Evolutionary conservation across 108 stramenopile genomes (phyloP).

Genomic region (Seminavis robusta): DNA sequence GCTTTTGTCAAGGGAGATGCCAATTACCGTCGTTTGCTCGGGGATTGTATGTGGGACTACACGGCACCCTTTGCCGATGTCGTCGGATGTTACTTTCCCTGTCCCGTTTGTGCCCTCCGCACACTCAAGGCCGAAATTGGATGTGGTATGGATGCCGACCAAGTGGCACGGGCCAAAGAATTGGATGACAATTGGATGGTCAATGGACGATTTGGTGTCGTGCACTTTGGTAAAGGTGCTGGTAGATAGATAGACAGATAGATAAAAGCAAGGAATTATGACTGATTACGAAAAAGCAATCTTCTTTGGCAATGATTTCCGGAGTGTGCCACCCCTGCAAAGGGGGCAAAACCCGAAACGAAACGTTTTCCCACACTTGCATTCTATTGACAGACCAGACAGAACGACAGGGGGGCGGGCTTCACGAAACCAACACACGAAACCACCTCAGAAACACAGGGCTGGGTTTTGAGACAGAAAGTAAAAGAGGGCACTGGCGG

Average conservation of each 20-base stretch:
- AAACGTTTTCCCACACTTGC: too few species aligned
- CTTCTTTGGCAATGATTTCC: too few species aligned
- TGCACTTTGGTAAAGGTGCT: constrained; percentile 71
- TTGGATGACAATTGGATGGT: constrained; percentile 81
- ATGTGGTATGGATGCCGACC: constrained; percentile 79
- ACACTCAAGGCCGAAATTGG: constrained; percentile 95
- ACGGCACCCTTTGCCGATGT: constrained; percentile 87
- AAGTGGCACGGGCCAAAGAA: constrained; percentile 60
- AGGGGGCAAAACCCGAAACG: too few species aligned
- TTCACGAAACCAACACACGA: too few species aligned
- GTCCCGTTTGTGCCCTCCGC: constrained; percentile 85
- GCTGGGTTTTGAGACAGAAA: too few species aligned
- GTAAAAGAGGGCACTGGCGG: too few species aligned
- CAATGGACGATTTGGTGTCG: constrained; percentile 87
- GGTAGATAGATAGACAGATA: background rate
- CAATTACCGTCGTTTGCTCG: constrained; percentile 91
- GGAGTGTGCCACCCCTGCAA: too few species aligned
- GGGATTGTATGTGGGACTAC: constrained; percentile 87
- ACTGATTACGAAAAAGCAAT: too few species aligned
- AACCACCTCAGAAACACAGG: too few species aligned
- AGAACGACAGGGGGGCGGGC: too few species aligned
- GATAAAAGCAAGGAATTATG: background rate
- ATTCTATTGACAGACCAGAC: too few species aligned
- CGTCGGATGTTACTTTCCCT: constrained; percentile 89
- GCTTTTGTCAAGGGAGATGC: constrained; percentile 97